Evolutionary conservation across 345 rosid species (phyloP).

Genomic region (Arabis alpina): DNA sequence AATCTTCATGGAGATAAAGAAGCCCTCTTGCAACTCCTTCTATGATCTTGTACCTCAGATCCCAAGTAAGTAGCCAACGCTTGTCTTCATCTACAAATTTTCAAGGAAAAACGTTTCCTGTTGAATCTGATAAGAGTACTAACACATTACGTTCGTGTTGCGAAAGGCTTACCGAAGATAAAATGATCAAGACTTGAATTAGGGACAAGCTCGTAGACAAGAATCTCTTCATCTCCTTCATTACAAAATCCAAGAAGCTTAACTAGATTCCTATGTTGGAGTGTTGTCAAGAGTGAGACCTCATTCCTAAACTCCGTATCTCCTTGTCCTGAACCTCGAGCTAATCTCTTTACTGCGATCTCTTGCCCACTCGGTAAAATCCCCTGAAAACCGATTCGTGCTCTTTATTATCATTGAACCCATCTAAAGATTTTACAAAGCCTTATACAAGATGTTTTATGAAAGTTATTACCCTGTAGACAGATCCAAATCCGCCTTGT

Average conservation of each 20-base stretch:
- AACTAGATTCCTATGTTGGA: slow-evolving; percentile 65
- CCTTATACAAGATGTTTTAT: neutral
- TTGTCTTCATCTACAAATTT: slow-evolving; percentile 35
- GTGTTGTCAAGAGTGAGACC: slow-evolving; percentile 53
- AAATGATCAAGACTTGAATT: slow-evolving; percentile 56
- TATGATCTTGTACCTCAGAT: slow-evolving; percentile 40
- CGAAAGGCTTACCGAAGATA: slow-evolving; percentile 48
- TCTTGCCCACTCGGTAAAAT: slow-evolving; percentile 46
- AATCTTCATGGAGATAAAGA: slow-evolving; percentile 47
- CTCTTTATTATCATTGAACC: neutral
- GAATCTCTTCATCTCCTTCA: slow-evolving; percentile 49
- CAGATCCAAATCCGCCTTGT: slow-evolving; percentile 54
- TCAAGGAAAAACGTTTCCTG: neutral
- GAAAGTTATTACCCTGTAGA: slow-evolving; percentile 48
- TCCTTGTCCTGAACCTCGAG: slow-evolving; percentile 56
- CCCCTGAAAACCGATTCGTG: slow-evolving; percentile 46
- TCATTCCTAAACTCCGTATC: slow-evolving; percentile 59
- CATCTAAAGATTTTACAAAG: neutral
- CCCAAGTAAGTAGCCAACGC: slow-evolving; percentile 37
- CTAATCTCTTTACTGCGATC: slow-evolving; percentile 57
- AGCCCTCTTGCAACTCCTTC: slow-evolving; percentile 48
- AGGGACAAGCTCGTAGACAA: slow-evolving; percentile 58
- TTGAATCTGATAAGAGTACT: neutral
- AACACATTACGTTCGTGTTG: neutral
- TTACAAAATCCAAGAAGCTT: slow-evolving; percentile 60